Conservation (phyloP, 75 land plant genomes). For the Isoetes taiwanensis region DNA sequence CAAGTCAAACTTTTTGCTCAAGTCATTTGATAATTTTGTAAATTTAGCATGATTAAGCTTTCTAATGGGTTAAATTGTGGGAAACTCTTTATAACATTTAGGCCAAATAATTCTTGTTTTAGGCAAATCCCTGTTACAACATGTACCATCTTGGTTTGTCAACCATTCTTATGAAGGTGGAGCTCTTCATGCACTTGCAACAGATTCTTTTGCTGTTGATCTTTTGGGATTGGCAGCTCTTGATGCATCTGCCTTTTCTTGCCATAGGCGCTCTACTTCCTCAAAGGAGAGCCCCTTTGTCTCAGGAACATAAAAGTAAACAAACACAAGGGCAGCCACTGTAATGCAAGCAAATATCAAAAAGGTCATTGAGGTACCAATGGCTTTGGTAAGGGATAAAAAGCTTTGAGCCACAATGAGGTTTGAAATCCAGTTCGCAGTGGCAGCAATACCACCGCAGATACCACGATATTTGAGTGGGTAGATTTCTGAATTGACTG, state of each 20-base stretch:
- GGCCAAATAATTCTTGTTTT: too few relatives aligned
- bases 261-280: conserved; percentile 14
- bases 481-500: conserved; percentile 21
- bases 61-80: too few relatives aligned
- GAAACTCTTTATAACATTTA: too few relatives aligned
- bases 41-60: too few relatives aligned
- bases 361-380: conserved; percentile 15
- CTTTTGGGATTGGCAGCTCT: too few relatives aligned
- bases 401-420: conserved; percentile 23
- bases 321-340: conserved; percentile 12
- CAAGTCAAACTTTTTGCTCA: too few relatives aligned
- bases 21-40: too few relatives aligned
- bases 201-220: too few relatives aligned
- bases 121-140: too few relatives aligned
- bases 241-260: conserved; percentile 17
- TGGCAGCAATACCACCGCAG: conserved; percentile 18
- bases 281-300: conserved; percentile 21
- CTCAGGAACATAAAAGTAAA: conserved; percentile 13
- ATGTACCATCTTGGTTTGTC: too few relatives aligned
- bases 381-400: conserved; percentile 10
- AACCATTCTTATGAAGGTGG: too few relatives aligned
- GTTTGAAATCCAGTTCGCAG: conserved; percentile 22
- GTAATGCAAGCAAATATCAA: conserved; percentile 9
- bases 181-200: too few relatives aligned
- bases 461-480: conserved; percentile 11